These are phyloP conservation scores for Jaapia argillacea DNA, from an alignment of 768 basidiomycete species.

Conservation along the genomic window DNA sequence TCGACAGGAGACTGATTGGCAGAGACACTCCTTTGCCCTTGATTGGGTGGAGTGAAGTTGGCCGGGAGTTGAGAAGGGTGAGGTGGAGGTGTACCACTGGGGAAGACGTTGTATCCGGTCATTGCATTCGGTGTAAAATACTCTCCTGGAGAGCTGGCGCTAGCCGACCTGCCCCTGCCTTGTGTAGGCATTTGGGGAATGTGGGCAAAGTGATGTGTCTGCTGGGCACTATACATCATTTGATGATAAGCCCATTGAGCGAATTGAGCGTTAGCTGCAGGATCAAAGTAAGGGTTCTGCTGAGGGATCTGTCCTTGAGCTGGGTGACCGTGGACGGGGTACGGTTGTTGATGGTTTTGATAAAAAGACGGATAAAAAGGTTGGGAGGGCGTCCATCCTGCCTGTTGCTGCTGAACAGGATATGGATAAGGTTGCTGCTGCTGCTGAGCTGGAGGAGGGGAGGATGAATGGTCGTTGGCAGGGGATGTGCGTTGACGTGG, in stretches of 20 bases:
- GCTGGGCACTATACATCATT: constrained; percentile 74
- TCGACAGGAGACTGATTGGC: constrained; percentile 32
- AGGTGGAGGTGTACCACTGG: constrained; percentile 62
- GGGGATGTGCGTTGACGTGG: constrained; percentile 55
- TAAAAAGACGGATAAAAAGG: constrained; percentile 76
- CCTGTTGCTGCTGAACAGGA: constrained; percentile 62
- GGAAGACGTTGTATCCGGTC: constrained; percentile 49
- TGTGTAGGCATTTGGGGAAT: constrained; percentile 20
- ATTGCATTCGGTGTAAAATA: constrained; percentile 51
- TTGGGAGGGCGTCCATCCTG: constrained; percentile 59
- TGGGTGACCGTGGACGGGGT: constrained; percentile 31
- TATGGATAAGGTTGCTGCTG: constrained; percentile 47
- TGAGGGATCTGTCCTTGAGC: constrained; percentile 29
- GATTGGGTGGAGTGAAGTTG: constrained; percentile 20
- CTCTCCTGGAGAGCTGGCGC: constrained; percentile 32
- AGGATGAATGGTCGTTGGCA: constrained; percentile 37
- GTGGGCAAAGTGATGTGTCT: constrained; percentile 35
- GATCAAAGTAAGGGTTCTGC: constrained; percentile 64
- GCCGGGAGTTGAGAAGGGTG: constrained; percentile 35
- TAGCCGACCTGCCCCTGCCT: constrained; percentile 28
- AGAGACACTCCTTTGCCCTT: constrained; percentile 18
- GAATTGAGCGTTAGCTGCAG: constrained; percentile 62
- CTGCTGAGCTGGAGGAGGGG: constrained; percentile 21
- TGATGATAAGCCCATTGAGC: constrained; percentile 89
- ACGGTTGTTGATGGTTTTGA: constrained; percentile 58